Base-by-base conservation (phyloP, 116 monocot species). In the Posidonia oceanica region DNA sequence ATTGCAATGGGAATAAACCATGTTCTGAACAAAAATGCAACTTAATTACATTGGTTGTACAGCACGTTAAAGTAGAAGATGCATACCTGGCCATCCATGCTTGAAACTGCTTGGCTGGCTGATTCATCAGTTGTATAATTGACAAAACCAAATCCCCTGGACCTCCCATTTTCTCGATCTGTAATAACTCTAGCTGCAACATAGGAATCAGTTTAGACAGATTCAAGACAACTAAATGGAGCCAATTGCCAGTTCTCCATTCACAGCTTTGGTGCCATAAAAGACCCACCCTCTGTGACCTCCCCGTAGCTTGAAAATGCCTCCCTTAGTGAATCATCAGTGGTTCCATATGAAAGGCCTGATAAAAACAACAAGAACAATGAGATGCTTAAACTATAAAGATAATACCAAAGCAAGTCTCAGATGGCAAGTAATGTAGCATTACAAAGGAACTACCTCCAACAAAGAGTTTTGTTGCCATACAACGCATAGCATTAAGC, bases 71-170 rank as follows among this genome's bases (percentile, higher is more conserved):
- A 53, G 54, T 29, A 29, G 54, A 17, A 4, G 39, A 55, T 3
- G 15, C 14, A 72, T 51, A 86, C 86, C 86, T 86, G 59, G 51
- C 86, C 86, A 63, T 86, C 86, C 86, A 86, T 86, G 69, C 69
- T 64, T 54, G 77, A 66, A 23, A 80, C n/a, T 23, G 86, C 86
- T 10, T 39, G 14, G n/a, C 53, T 86, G 14, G 86, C 86, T 62
- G 74, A 72, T 16, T 86, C 86, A 38, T 62, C 64, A 39, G 40
- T 68, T 7, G 77, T 61, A 42, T 77, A 86, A 37, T 59, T 80
- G 14, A 86, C 82, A 80, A 86, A 86, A 13, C 86, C 86, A 71
- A 86, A 86, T 7, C 86, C 86, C 73, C 86, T 80, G 1, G 86
- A 86, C 44, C 80, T 80, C 59, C 86, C 86, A 17, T 72, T 77